phyloP scores from a whole-genome alignment of 176 grass and related monocot species.

The Lolium multiflorum region DNA sequence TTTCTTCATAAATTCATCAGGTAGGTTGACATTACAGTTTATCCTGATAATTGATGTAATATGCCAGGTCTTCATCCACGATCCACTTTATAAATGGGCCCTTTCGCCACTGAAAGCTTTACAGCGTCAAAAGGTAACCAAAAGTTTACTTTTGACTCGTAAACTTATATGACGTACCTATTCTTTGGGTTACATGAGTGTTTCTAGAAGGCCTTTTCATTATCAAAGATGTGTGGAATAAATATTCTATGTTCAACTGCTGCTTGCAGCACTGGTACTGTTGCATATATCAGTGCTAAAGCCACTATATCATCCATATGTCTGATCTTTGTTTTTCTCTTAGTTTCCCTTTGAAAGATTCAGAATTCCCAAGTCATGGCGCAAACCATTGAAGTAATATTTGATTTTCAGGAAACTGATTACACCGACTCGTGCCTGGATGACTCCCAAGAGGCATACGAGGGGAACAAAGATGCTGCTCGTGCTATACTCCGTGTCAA shows the following conservation, averaged over 20 bases:
- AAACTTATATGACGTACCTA: background rate
- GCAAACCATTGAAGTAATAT: slow-evolving; percentile 15
- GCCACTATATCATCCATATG: background rate
- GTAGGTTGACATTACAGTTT: slow-evolving; percentile 15
- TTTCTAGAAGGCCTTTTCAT: background rate
- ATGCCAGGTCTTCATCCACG: slow-evolving; percentile 87
- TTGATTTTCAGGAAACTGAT: slow-evolving; percentile 72
- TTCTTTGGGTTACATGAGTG: background rate
- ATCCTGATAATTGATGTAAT: slow-evolving; percentile 33
- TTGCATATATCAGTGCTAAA: background rate
- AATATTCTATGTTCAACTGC: background rate
- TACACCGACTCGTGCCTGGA: slow-evolving; percentile 72
- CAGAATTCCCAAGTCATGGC: slow-evolving; percentile 3
- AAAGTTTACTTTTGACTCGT: background rate
- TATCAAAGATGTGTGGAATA: background rate
- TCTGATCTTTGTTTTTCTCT: background rate
- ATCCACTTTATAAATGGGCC: slow-evolving; percentile 99
- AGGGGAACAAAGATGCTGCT: slow-evolving; percentile 93
- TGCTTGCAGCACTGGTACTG: background rate
- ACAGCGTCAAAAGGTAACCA: slow-evolving; percentile 83
- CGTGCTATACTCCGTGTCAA: slow-evolving; percentile 92
- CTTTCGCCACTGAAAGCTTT: slow-evolving; percentile 98
- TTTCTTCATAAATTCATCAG: background rate
- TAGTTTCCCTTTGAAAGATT: slow-evolving; percentile 17
- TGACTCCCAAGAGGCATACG: slow-evolving; percentile 77